phyloP scores from a whole-genome alignment of 225 moss, liverwort and hornwort genomes.

The Pseudoscleropodium purum region DNA sequence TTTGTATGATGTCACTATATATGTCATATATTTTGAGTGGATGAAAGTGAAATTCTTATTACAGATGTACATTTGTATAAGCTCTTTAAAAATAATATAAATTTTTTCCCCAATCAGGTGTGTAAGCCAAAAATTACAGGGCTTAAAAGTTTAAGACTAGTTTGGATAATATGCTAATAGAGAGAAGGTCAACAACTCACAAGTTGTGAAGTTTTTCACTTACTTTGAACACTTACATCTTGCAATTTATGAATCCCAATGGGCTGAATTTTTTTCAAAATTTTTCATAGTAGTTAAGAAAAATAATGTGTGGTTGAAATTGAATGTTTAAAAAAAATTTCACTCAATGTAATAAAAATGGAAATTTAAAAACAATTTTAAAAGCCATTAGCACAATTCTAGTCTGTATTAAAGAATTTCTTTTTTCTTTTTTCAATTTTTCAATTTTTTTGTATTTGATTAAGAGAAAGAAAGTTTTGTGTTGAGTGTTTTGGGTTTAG shows the following conservation, averaged over 20 bases:
- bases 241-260: background rate
- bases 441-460: background rate
- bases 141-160: background rate
- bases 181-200: background rate
- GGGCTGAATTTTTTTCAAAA: accelerated
- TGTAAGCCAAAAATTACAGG: background rate
- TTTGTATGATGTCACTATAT: background rate
- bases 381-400: background rate
- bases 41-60: background rate
- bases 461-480: background rate
- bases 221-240: background rate
- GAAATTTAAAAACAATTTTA: background rate
- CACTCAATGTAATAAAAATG: background rate
- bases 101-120: accelerated
- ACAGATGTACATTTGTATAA: background rate
- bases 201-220: background rate
- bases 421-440: too few species aligned
- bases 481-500: accelerated
- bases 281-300: background rate
- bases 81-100: too few species aligned
- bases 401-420: accelerated
- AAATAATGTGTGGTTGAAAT: background rate
- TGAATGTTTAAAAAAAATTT: background rate
- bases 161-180: accelerated
- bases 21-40: background rate